Percentiles rank a stretch among this genome's conserved stretches.
phyloP scores from a whole-genome alignment of 2,329 filamentous ascomycete species.

The Karstenula rhodostoma region DNA sequence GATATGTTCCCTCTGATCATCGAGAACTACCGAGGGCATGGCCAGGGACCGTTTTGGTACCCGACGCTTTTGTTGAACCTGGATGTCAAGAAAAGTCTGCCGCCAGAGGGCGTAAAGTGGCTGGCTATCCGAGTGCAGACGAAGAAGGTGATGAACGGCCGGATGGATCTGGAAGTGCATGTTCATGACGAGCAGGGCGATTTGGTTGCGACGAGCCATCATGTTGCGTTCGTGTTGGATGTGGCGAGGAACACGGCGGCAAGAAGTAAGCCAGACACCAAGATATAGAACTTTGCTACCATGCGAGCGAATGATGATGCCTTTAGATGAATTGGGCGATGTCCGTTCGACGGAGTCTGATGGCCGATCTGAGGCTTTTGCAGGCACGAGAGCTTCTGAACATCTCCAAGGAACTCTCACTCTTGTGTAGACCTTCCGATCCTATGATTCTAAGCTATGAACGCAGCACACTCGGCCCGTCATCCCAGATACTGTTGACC shows the following conservation, averaged over 20 bases:
- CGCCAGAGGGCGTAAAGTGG: slow-evolving; percentile 74
- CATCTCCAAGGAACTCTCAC: too few relatives aligned
- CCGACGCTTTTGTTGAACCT: slow-evolving; percentile 78
- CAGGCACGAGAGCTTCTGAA: too few relatives aligned
- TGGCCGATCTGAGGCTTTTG: too few relatives aligned
- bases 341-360: too few relatives aligned
- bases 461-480: too few relatives aligned
- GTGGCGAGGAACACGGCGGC: slow-evolving; percentile 69
- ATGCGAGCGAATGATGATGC: slow-evolving; percentile 1
- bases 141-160: slow-evolving; percentile 74
- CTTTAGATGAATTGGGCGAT: too few relatives aligned
- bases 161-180: slow-evolving; percentile 77
- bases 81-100: slow-evolving; percentile 77
- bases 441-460: too few relatives aligned
- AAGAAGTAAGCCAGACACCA: slow-evolving; percentile 51
- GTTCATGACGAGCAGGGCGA: slow-evolving; percentile 71
- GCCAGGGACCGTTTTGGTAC: slow-evolving; percentile 68
- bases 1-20: slow-evolving; percentile 75
- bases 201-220: slow-evolving; percentile 72
- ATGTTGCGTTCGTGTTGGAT: slow-evolving; percentile 70
- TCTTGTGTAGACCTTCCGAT: too few relatives aligned
- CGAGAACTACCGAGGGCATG: slow-evolving; percentile 55
- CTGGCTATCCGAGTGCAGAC: slow-evolving; percentile 70
- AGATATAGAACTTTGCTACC: slow-evolving; percentile 37
- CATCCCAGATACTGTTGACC: too few relatives aligned